Conservation (phyloP, 2,329 filamentous ascomycete species). For the Alternaria solani region DNA sequence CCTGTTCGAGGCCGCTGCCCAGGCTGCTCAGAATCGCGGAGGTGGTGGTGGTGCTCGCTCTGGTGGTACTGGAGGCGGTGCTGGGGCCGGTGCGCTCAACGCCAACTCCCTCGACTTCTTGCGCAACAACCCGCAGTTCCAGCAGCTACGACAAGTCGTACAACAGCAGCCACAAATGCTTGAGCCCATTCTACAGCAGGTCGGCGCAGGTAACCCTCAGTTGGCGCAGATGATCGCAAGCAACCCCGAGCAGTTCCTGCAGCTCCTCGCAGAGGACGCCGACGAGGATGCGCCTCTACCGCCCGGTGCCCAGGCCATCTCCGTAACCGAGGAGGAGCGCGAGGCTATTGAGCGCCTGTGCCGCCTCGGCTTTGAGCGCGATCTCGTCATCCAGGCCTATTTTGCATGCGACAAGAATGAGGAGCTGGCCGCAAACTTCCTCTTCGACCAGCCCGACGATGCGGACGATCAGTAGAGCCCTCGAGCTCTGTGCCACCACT, state of each 20-base stretch:
- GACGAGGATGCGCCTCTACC: slow-evolving; percentile 86
- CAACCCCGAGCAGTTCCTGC: slow-evolving; percentile 92
- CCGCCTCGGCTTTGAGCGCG: slow-evolving; percentile 89
- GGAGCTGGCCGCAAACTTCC: slow-evolving; percentile 95
- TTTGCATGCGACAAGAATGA: slow-evolving; percentile 99
- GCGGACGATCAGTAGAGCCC: slow-evolving; percentile 62
- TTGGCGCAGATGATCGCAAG: slow-evolving; percentile 90
- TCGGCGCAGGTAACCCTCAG: slow-evolving; percentile 92
- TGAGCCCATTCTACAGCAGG: slow-evolving; percentile 95
- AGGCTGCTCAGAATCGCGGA: slow-evolving; percentile 66
- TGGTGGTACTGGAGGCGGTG: slow-evolving; percentile 61
- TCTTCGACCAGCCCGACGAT: slow-evolving; percentile 96
- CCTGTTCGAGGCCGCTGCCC: slow-evolving; percentile 90
- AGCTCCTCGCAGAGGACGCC: slow-evolving; percentile 85
- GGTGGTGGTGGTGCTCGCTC: slow-evolving; percentile 53
- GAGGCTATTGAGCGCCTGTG: slow-evolving; percentile 96
- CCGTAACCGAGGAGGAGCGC: slow-evolving; percentile 93
- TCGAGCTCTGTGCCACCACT: slow-evolving; percentile 26
- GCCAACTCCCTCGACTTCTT: slow-evolving; percentile 90
- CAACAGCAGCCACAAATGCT: slow-evolving; percentile 99
- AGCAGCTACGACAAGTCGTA: slow-evolving; percentile 94
- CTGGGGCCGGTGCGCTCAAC: slow-evolving; percentile 59
- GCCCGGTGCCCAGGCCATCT: slow-evolving; percentile 86
- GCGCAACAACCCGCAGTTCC: slow-evolving; percentile 95
- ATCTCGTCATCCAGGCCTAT: slow-evolving; percentile 96